Base-by-base conservation (phyloP, 2,329 filamentous ascomycete species). In the Colletotrichum abscissum region DNA sequence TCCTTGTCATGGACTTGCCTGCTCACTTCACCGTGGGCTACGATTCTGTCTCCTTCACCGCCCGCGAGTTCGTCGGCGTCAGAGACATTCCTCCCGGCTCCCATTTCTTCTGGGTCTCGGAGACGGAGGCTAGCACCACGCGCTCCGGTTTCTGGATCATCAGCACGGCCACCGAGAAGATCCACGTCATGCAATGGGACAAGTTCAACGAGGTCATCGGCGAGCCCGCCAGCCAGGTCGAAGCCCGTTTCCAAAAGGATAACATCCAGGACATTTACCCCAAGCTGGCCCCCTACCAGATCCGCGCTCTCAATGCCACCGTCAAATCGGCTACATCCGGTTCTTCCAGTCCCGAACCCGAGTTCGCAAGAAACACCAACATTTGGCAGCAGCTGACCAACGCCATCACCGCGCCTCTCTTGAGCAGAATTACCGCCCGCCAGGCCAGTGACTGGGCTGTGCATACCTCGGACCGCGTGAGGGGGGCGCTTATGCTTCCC, bases 81-180 rank as follows among this genome's bases (percentile, higher is more conserved):
- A 86, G 85, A 26, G 84, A 89, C 67, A 82, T 92, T 30, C 88
- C 89, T 0, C 78, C 83, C 0, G 91, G 91, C 0, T 79, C 87
- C 16, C 91, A 92, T 78, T 88, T 92, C 72, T 82, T 92, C 70
- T 92, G 90, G 89, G 85, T 88, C 33, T 84, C 89, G 2, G 84
- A 88, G 26, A 84, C 85, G 0, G 82, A 83, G 2, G 82, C 83
- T 22, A 82, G 85, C 22, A 88, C 88, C 2, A 80, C 85, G 35
- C 86, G 90, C 4, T 88, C 84, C 67, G 91, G 89, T 5, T 90
- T 88, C 78, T 92, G 90, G 90, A 83, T 92, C 67, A 79, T 85
- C 56, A 84, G 84, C 0, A 80, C 79, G 1, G 76, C 79, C 12
- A 74, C 74, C 4, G 76, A 82, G 16, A 79, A 78, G 5, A 81